These are phyloP conservation scores for Elaeagnus macrophylla DNA, from an alignment of 306 rosid genomes.

Conservation along the genomic window DNA sequence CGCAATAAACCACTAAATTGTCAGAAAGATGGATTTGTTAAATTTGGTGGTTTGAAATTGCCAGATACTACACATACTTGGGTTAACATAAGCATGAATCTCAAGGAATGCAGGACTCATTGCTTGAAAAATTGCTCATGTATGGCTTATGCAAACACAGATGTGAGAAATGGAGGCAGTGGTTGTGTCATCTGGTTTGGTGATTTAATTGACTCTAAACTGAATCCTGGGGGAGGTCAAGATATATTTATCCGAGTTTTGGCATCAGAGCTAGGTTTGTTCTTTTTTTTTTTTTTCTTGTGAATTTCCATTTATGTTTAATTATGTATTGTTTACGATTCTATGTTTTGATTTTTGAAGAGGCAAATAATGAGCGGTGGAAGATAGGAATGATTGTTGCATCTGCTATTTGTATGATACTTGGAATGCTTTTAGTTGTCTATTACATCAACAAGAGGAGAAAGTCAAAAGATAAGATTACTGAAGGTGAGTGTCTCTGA, in stretches of 20 bases:
- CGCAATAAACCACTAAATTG: slow-evolving; percentile 19
- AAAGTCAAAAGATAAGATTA: slow-evolving; percentile 1
- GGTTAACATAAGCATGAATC: slow-evolving; percentile 30
- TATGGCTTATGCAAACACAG: slow-evolving; percentile 42
- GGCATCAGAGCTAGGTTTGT: slow-evolving; percentile 53
- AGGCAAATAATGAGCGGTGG: slow-evolving; percentile 9
- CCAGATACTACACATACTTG: slow-evolving; percentile 44
- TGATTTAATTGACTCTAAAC: slow-evolving; percentile 39
- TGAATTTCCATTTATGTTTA: background rate
- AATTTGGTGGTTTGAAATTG: slow-evolving; percentile 21
- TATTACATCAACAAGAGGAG: slow-evolving; percentile 17
- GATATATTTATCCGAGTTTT: slow-evolving; percentile 37
- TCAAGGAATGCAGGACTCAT: slow-evolving; percentile 36
- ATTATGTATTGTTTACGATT: background rate
- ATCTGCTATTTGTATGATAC: slow-evolving; percentile 1
- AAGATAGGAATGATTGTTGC: slow-evolving; percentile 20
- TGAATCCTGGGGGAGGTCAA: slow-evolving; percentile 23
- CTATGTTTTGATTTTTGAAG: slow-evolving; percentile 3
- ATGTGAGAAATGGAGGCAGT: slow-evolving; percentile 45
- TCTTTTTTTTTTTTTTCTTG: background rate
- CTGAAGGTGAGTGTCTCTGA: no score
- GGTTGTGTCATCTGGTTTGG: slow-evolving; percentile 70
- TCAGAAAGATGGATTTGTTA: slow-evolving; percentile 28
- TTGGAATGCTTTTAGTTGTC: slow-evolving; percentile 18
- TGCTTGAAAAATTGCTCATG: slow-evolving; percentile 62